Conservation (phyloP, 2,329 filamentous ascomycete genomes). For the Cladosporium sp. region DNA sequence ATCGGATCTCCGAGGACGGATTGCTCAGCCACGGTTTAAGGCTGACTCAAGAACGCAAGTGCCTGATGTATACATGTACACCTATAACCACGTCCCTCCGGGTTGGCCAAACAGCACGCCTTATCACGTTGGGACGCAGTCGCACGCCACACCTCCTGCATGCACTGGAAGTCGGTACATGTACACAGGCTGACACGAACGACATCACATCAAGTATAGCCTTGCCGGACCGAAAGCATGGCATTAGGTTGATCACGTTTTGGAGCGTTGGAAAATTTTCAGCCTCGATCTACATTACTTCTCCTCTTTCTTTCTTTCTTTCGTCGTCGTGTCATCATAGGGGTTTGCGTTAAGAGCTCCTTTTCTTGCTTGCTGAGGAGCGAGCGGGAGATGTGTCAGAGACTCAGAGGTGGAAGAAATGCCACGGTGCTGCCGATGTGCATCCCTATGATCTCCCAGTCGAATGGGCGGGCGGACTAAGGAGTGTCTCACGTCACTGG, state of each 20-base stretch:
- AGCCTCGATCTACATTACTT: neutral
- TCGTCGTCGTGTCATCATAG: neutral
- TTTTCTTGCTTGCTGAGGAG: neutral
- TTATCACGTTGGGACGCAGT: slow-evolving; percentile 7
- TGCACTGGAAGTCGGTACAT: neutral
- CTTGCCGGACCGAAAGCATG: slow-evolving; percentile 1
- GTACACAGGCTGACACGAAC: neutral
- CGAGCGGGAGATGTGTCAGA: slow-evolving; percentile 9
- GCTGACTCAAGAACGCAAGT: neutral
- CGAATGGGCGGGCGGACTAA: slow-evolving; percentile 3
- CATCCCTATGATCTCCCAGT: slow-evolving; percentile 6
- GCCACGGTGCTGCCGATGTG: slow-evolving; percentile 9
- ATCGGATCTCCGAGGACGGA: neutral
- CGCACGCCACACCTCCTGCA: slow-evolving; percentile 12
- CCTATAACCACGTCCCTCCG: neutral
- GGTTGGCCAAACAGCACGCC: neutral
- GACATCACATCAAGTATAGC: neutral
- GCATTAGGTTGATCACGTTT: neutral
- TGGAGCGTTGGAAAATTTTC: neutral
- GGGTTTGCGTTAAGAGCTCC: neutral
- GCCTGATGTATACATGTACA: slow-evolving; percentile 9
- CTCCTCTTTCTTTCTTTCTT: neutral
- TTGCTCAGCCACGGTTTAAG: neutral
- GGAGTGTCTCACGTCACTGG: slow-evolving; percentile 10
- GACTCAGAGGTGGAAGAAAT: neutral